Percentiles rank a stretch among this genome's conserved stretches.
phyloP scores from a whole-genome alignment of 768 basidiomycete genomes.

The Boletus sp. region DNA sequence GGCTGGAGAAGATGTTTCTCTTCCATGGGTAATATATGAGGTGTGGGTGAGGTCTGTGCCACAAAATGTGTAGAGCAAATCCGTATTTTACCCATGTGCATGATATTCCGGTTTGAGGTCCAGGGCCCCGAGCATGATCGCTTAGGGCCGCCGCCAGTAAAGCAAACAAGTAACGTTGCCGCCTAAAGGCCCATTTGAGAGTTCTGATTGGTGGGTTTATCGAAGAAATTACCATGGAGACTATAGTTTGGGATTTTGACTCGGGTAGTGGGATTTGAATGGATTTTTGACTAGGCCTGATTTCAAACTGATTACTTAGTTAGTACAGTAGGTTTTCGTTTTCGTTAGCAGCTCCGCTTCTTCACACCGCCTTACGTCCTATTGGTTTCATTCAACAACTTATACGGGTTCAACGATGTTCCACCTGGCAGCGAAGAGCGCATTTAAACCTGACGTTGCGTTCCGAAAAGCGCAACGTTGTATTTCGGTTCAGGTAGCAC shows the following conservation, averaged over 20 bases:
- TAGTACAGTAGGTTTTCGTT: background rate
- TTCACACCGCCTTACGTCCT: conserved; percentile 6
- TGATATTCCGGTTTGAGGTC: background rate
- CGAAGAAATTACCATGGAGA: no score
- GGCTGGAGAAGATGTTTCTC: conserved; percentile 26
- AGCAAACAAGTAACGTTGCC: no score
- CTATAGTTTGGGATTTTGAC: no score
- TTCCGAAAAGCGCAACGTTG: conserved; percentile 38
- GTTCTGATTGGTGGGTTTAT: no score
- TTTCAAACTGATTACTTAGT: background rate
- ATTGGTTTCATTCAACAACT: conserved; percentile 6
- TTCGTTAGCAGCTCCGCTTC: conserved; percentile 21
- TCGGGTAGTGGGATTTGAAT: no score
- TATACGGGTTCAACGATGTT: conserved; percentile 20
- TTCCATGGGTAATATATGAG: conserved; percentile 40
- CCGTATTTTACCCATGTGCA: background rate
- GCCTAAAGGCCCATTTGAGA: no score
- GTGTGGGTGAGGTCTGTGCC: conserved; percentile 37
- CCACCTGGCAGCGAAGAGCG: conserved; percentile 15
- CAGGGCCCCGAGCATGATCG: background rate
- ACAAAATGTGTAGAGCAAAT: conserved; percentile 3
- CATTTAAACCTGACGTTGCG: conserved; percentile 11
- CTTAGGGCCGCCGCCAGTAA: background rate
- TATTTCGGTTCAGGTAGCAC: conserved; percentile 63
- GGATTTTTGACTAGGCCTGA: no score